These are phyloP conservation scores for Rhodomyrtus tomentosa DNA, from an alignment of 345 rosid species.

Conservation along the genomic window DNA sequence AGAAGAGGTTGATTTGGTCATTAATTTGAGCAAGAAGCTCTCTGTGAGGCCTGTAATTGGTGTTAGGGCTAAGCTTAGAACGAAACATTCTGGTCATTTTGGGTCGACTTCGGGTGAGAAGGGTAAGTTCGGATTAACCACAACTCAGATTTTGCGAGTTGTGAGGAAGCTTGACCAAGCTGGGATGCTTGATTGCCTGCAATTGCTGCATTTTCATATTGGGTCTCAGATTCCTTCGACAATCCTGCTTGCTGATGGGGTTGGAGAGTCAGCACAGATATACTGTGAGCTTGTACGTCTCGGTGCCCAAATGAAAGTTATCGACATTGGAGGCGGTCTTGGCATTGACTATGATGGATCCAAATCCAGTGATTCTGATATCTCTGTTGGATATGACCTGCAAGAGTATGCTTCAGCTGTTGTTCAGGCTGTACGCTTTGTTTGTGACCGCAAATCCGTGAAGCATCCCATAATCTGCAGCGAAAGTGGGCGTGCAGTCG, in stretches of 20 bases:
- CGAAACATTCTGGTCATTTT: constrained; percentile 87
- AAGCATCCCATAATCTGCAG: constrained; percentile 80
- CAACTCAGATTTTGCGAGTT: constrained; percentile 68
- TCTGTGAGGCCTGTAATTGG: constrained; percentile 62
- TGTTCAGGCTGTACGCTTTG: constrained; percentile 45
- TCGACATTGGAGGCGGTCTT: constrained; percentile 84
- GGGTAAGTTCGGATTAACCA: constrained; percentile 83
- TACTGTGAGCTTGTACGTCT: constrained; percentile 86
- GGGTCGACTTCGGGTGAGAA: constrained; percentile 98
- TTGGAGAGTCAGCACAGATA: constrained; percentile 76
- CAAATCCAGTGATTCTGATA: constrained; percentile 67
- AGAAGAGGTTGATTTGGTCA: constrained; percentile 78
- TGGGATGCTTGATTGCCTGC: constrained; percentile 80
- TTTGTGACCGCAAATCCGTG: constrained; percentile 59
- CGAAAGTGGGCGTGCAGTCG: constrained; percentile 89
- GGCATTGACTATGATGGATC: constrained; percentile 96
- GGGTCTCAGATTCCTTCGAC: constrained; percentile 93
- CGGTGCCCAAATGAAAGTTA: constrained; percentile 69
- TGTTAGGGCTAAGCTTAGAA: constrained; percentile 73
- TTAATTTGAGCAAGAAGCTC: constrained; percentile 53
- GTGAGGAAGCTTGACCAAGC: constrained; percentile 43
- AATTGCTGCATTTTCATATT: constrained; percentile 80
- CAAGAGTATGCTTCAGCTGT: constrained; percentile 83
- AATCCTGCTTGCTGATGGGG: constrained; percentile 55
- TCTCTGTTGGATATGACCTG: constrained; percentile 76